phyloP scores from a whole-genome alignment of 2,329 filamentous ascomycete genomes.

The Hypomyces perniciosus region DNA sequence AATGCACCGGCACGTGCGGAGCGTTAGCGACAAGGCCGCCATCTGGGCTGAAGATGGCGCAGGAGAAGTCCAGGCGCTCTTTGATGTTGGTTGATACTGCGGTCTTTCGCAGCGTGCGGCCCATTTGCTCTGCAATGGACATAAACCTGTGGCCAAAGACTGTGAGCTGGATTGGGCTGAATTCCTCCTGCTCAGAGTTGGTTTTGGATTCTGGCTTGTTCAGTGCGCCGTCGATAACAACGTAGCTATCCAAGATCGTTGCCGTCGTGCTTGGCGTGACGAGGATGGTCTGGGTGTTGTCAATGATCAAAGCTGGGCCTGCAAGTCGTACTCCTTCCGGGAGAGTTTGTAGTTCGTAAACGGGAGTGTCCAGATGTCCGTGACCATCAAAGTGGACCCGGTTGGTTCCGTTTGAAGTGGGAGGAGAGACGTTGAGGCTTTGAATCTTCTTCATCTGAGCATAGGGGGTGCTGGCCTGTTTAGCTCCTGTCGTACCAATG shows the following conservation, averaged over 20 bases:
- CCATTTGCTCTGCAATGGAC: slow-evolving; percentile 82
- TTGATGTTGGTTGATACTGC: slow-evolving; percentile 75
- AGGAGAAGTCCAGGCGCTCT: slow-evolving; percentile 75
- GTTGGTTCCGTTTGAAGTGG: slow-evolving; percentile 14
- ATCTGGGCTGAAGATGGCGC: slow-evolving; percentile 69
- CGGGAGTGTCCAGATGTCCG: slow-evolving; percentile 20
- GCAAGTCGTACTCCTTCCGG: slow-evolving; percentile 12
- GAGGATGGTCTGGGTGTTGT: slow-evolving; percentile 67
- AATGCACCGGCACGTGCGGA: slow-evolving; percentile 69
- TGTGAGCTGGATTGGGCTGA: slow-evolving; percentile 60
- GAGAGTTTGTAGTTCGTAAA: slow-evolving; percentile 21
- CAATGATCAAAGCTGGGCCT: slow-evolving; percentile 51
- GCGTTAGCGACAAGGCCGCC: slow-evolving; percentile 70
- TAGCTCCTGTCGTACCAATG: slow-evolving; percentile 21
- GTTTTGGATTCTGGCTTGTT: neutral
- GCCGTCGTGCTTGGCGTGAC: slow-evolving; percentile 43
- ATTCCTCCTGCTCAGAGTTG: slow-evolving; percentile 15
- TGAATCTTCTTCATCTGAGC: slow-evolving; percentile 16
- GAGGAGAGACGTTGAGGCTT: neutral
- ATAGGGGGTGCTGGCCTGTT: slow-evolving; percentile 18
- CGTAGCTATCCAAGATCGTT: slow-evolving; percentile 29
- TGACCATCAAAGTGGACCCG: slow-evolving; percentile 18
- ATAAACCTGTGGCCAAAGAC: slow-evolving; percentile 79
- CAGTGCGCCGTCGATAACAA: slow-evolving; percentile 25
- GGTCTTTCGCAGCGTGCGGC: slow-evolving; percentile 71